These are phyloP conservation scores for Coemansia javaensis DNA, from an alignment of 192 early-diverging fungal species.

Conservation along the genomic window DNA sequence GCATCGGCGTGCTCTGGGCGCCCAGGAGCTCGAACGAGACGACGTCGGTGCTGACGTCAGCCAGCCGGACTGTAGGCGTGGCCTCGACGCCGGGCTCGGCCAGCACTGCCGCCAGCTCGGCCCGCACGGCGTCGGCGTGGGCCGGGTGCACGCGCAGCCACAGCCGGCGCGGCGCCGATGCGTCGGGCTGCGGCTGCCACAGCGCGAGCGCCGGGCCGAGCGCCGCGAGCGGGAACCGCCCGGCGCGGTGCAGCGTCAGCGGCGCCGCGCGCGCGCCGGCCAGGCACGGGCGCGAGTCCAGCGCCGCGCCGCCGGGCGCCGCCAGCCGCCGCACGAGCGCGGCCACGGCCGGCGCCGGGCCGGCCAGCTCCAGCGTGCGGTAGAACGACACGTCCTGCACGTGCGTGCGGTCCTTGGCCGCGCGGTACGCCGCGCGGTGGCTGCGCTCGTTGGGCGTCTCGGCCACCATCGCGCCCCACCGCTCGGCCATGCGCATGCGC, in stretches of 20 bases:
- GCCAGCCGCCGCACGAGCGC: conserved; percentile 52
- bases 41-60: conserved; percentile 57
- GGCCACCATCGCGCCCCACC: conserved; percentile 68
- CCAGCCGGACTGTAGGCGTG: conserved; percentile 17
- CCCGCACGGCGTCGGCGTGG: conserved; percentile 47
- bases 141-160: conserved; percentile 85
- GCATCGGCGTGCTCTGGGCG: conserved; percentile 62
- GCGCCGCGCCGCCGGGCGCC: conserved; percentile 46
- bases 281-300: conserved; percentile 3
- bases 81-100: not conserved
- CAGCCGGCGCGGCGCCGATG: conserved; percentile 38
- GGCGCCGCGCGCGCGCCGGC: conserved; percentile 19
- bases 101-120: conserved; percentile 13
- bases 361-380: conserved; percentile 65
- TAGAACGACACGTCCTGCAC: conserved; percentile 84
- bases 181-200: conserved; percentile 58
- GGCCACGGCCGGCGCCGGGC: conserved; percentile 49
- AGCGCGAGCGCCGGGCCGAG: conserved; percentile 73
- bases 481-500: conserved; percentile 87
- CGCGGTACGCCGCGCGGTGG: conserved; percentile 67
- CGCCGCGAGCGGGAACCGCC: conserved; percentile 25
- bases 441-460: conserved; percentile 84
- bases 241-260: conserved; percentile 35
- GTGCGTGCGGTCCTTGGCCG: conserved; percentile 68
- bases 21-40: conserved; percentile 85